Evolutionary conservation across 148 eudicot genomes (phyloP), one percentile per base, ranked within the genome.

Genomic region (Rhododendron henanense): DNA sequence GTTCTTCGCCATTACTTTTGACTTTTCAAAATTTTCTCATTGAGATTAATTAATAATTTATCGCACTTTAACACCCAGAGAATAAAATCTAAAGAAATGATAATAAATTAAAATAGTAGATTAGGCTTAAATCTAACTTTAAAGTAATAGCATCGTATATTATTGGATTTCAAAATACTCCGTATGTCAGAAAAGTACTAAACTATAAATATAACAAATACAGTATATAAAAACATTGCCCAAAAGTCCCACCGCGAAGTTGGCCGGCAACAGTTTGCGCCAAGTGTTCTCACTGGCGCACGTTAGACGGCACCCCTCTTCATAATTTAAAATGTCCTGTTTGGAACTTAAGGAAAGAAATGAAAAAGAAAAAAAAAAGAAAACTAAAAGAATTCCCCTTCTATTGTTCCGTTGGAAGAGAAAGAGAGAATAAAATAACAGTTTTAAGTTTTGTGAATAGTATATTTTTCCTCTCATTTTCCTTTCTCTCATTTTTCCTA

Each of bases 271-370:
- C 16, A 31, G 35, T 7, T 10, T 1, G 35, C 25, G 28, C 63
- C 41, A 75, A n/a, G 53, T 48, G 74, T 28, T 44, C 81, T 41
- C 8, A 63, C 47, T 83, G 84, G 90, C 86, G 88, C 90, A 88
- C 84, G 86, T 83, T 83, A 79, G 90, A 77, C 15, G 63, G 33
- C 28, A 59, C 59, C 87, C 83, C 85, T 55, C 76, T 71, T 59
- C 25, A 2, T 11, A 50, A 83, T 83, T 88, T 88, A 77, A 82
- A 85, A 88, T 39, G 39, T 0, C 4, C 39, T 0, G 41, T 41
- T 41, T 41, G 45, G 1, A 41, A 41, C 45, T 41, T 0, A 41
- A 39, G 45, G 8, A 41, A 41, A 41, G 1, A 1, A 41, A 41
- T 0, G 1, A 1, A 41, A 41, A 41, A 47, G 50, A 0, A 41